phyloP scores from a whole-genome alignment of 192 early-diverging fungal species.

The Coemansia sp. region DNA sequence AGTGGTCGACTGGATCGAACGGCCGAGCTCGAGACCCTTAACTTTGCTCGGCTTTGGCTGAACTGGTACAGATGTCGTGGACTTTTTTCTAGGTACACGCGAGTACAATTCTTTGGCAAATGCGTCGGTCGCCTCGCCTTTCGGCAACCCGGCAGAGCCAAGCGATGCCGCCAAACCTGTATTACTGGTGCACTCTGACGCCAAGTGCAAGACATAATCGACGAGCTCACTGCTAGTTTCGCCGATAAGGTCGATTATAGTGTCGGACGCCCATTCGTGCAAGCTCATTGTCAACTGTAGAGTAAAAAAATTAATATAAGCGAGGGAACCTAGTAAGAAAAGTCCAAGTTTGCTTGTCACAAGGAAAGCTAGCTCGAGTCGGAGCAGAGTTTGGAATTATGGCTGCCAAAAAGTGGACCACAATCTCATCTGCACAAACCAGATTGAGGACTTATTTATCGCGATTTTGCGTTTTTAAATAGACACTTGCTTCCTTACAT shows the following conservation, averaged over 20 bases:
- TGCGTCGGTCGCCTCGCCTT: conserved; percentile 49
- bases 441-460: background rate
- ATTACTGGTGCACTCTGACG: conserved; percentile 26
- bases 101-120: conserved; percentile 72
- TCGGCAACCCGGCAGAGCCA: conserved; percentile 65
- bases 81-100: conserved; percentile 58
- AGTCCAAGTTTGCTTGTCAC: background rate
- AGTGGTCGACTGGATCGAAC: background rate
- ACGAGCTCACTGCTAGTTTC: conserved; percentile 49
- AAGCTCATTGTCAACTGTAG: conserved; percentile 33
- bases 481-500: background rate
- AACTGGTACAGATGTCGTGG: background rate
- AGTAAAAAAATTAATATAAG: background rate
- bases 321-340: background rate
- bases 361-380: no score
- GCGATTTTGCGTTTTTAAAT: background rate
- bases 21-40: background rate
- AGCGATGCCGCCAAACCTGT: conserved; percentile 60
- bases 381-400: background rate
- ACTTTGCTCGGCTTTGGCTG: conserved; percentile 5
- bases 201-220: conserved; percentile 52
- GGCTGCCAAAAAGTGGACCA: background rate
- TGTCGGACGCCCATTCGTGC: conserved; percentile 52
- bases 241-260: conserved; percentile 48
- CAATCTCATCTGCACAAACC: background rate